Evolutionary conservation across 2,329 filamentous ascomycete species (phyloP).

Genomic region (Coleophoma cylindrospora): DNA sequence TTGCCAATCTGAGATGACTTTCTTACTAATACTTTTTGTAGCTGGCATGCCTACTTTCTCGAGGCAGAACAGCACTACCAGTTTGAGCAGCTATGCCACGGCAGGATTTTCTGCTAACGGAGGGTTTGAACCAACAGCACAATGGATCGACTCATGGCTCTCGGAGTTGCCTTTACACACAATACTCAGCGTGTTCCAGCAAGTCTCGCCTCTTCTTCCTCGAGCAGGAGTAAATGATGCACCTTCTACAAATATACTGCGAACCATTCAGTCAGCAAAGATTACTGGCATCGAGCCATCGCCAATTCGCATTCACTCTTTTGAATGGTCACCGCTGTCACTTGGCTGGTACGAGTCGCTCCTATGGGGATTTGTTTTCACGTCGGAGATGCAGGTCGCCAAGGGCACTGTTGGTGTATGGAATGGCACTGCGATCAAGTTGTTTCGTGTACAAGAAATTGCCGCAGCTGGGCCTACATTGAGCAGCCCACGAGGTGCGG

Average conservation of each 20-base stretch:
- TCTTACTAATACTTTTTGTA: conserved; percentile 3
- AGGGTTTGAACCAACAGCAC: conserved; percentile 70
- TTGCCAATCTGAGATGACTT: neutral
- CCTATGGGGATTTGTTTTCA: conserved; percentile 90
- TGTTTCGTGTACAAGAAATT: conserved; percentile 87
- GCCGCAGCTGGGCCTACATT: conserved; percentile 75
- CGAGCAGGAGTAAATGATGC: conserved; percentile 37
- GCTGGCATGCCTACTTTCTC: conserved; percentile 79
- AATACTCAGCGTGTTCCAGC: conserved; percentile 70
- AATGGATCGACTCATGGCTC: conserved; percentile 95
- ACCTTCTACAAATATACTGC: conserved; percentile 41
- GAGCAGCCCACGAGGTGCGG: conserved; percentile 80
- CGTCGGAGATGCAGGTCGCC: conserved; percentile 80
- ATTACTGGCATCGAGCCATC: conserved; percentile 71
- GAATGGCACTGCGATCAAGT: conserved; percentile 82
- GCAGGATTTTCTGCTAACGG: conserved; percentile 50
- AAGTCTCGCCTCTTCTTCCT: conserved; percentile 54
- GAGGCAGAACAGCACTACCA: conserved; percentile 83
- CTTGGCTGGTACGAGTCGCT: conserved; percentile 95
- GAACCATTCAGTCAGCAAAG: conserved; percentile 53
- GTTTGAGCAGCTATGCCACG: conserved; percentile 62
- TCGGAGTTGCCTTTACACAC: conserved; percentile 86
- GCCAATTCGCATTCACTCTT: conserved; percentile 74
- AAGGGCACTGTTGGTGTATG: conserved; percentile 89
- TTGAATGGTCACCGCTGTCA: conserved; percentile 88